phyloP scores from a whole-genome alignment of 257 asterid species.

The Cordia subcordata region DNA sequence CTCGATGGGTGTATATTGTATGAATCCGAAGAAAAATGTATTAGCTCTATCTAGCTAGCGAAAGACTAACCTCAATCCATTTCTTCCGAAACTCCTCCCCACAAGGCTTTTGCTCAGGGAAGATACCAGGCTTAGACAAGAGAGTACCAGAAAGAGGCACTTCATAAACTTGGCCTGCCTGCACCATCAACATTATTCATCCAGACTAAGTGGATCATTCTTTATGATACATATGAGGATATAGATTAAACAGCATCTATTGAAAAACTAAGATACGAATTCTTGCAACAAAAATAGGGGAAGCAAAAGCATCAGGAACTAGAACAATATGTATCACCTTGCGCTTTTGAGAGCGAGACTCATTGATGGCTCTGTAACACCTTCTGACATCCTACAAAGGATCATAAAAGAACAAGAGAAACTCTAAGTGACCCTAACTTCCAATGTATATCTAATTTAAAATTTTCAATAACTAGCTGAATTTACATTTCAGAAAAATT shows the following conservation, averaged over 20 bases:
- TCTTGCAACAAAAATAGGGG: neutral
- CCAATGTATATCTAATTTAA: neutral
- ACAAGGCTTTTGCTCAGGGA: conserved; percentile 90
- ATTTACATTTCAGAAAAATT: conserved; percentile 6
- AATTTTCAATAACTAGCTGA: conserved; percentile 1
- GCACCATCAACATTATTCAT: conserved; percentile 18
- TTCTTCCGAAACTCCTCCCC: conserved; percentile 93
- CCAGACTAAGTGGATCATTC: conserved; percentile 13
- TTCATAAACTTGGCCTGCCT: conserved; percentile 99
- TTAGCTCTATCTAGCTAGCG: neutral
- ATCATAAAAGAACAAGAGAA: conserved; percentile 10
- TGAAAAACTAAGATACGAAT: neutral
- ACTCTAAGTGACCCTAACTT: conserved; percentile 4
- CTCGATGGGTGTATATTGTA: neutral
- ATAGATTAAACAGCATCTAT: no score
- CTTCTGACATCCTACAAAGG: conserved; percentile 77
- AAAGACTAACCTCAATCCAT: conserved; percentile 90
- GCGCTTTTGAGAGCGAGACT: conserved; percentile 91
- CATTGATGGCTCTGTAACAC: conserved; percentile 89
- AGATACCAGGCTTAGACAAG: conserved; percentile 65
- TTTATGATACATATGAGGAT: neutral
- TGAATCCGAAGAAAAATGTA: no score
- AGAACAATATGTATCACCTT: conserved; percentile 55
- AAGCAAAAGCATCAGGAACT: conserved; percentile 3
- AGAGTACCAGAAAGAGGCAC: conserved; percentile 85